phyloP scores from a whole-genome alignment of 768 basidiomycete species.

The Kwoniella bestiolae region DNA sequence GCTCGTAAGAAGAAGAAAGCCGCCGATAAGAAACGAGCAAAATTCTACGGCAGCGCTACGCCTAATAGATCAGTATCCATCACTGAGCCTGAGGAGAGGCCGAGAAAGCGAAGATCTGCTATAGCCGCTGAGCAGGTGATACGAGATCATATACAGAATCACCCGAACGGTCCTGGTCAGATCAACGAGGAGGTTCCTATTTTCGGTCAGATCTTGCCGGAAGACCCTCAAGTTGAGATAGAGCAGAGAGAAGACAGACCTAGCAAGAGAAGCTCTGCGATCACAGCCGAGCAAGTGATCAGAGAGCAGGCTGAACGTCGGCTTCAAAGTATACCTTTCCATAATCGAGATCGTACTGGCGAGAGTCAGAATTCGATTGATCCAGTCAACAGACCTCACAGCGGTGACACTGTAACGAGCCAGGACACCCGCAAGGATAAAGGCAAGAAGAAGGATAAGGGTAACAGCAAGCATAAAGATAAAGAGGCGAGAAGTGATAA shows the following conservation, averaged over 20 bases:
- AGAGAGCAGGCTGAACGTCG: not conserved
- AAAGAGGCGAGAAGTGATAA: too few species aligned
- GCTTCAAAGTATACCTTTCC: not conserved
- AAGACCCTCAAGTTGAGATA: not conserved
- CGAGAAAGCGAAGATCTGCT: not conserved
- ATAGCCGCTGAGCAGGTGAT: not conserved
- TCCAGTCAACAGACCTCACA: not conserved
- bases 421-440: conserved; percentile 1
- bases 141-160: not conserved
- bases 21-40: not conserved
- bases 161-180: not conserved
- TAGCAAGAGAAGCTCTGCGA: not conserved
- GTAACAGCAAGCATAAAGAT: not conserved
- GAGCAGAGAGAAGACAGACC: not conserved
- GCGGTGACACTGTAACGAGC: not conserved
- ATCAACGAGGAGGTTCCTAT: not conserved
- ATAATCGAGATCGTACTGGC: not conserved
- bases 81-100: not conserved
- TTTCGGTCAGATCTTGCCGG: not conserved
- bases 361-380: not conserved
- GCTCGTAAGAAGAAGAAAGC: conserved; percentile 8
- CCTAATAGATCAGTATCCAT: not conserved
- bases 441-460: not conserved
- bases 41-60: not conserved
- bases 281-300: not conserved